Evolutionary conservation across 371 early-diverging fungal species (phyloP), one percentile per base, ranked within the genome.

Genomic region (Mucor sp.): DNA sequence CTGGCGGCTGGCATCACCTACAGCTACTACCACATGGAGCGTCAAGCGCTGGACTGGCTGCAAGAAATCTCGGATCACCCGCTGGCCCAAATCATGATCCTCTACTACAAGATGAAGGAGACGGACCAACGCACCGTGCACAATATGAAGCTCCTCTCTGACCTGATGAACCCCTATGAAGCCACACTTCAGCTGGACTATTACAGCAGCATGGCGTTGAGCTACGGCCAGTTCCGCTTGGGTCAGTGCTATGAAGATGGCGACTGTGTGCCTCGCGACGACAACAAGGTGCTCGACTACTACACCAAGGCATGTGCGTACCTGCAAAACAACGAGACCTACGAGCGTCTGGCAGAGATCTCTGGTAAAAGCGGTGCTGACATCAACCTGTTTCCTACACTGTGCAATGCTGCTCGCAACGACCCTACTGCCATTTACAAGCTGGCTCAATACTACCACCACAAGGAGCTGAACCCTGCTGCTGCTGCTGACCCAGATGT

Each of bases 1-100:
- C 25, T 72, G 30, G 72, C 72, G 27, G 72, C 72, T 33, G 68
- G 65, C 23, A 65, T 72, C 15, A 72, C 68, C 4, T 72, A 72
- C 27, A 68, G 68, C 23, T 61, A 68, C 6, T 68, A 67, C 37
- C 48, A 68, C 47, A 50, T 72, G 68, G 68, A 68, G 9, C 68
- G 62, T 17, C 72, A 72, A 55, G 68, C 72, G 5, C 2, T 72
- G 2, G 59, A 72, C 53, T 72, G 72, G 72, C 27, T 72, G 8
- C 12, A 53, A 9, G 72, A 72, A 28, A 53, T 72, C 0, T 35
- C 65, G 32, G 47, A 65, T 58, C 23, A 65, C 6, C 56, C 62
- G 6, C 21, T 68, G 4, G 65, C 68, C 3, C 57, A 65, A 58
- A 72, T 72, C 17, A 60, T 72, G 55, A 39, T 62, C 7, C 39